These are phyloP conservation scores for Sordariomycetes sp. DNA, from an alignment of 2,329 filamentous ascomycete genomes.

Conservation along the genomic window DNA sequence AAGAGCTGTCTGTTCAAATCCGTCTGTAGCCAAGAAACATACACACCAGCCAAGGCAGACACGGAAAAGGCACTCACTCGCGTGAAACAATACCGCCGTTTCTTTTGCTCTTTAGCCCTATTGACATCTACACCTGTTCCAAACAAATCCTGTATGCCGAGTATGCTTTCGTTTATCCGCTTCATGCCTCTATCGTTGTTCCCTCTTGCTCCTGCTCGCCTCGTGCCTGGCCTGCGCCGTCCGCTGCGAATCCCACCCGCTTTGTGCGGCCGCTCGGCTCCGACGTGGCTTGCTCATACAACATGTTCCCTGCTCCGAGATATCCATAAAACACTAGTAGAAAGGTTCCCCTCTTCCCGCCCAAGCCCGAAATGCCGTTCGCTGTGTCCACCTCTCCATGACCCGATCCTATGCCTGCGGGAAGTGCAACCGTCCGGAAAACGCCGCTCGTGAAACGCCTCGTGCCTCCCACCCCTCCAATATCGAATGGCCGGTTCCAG, in stretches of 20 bases:
- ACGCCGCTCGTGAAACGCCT: not conserved
- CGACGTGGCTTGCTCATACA: not conserved
- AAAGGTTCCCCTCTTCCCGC: not conserved
- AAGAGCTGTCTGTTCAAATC: too few species aligned
- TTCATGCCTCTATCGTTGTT: not conserved
- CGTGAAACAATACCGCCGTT: not conserved
- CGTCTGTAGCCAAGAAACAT: not conserved
- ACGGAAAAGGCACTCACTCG: not conserved
- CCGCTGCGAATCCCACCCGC: not conserved
- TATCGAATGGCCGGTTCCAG: not conserved
- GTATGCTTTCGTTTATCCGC: not conserved
- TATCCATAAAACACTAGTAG: not conserved
- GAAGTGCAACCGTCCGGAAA: not conserved
- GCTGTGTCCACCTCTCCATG: not conserved
- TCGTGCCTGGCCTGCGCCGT: not conserved
- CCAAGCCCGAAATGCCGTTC: not conserved
- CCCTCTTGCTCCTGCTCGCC: not conserved
- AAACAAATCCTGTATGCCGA: not conserved
- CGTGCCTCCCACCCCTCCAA: not conserved
- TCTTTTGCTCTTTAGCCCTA: not conserved
- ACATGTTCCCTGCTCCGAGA: not conserved
- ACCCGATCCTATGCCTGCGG: not conserved
- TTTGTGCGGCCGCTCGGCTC: not conserved
- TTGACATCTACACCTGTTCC: not conserved
- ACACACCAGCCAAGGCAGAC: not conserved